phyloP scores from a whole-genome alignment of 73 alveolate species.

The Blepharisma stoltei region DNA sequence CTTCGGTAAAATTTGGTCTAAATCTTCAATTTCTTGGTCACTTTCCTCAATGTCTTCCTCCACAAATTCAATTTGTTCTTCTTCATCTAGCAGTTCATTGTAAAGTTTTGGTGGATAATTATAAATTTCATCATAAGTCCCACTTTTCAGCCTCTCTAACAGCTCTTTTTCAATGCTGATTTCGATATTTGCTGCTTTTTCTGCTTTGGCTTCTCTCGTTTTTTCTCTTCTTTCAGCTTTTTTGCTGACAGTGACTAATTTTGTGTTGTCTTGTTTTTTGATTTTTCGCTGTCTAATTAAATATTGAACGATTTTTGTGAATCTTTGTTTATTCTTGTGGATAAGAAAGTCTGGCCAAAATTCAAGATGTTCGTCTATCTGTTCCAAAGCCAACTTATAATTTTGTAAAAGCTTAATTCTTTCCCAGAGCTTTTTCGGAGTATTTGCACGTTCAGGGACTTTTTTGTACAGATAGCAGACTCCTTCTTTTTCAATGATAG shows the following conservation, averaged over 20 bases:
- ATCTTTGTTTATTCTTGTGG: constrained; percentile 98
- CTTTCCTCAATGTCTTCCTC: constrained; percentile 45
- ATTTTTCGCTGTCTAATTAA: constrained; percentile 91
- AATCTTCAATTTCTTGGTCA: constrained; percentile 44
- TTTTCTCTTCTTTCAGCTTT: constrained; percentile 98
- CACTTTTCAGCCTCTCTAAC: constrained; percentile 77
- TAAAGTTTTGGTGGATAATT: constrained; percentile 83
- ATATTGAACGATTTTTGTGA: constrained; percentile 97
- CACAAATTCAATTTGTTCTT: constrained; percentile 57
- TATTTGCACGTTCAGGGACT: constrained; percentile 96
- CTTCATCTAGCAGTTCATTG: constrained; percentile 67
- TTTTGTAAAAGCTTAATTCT: constrained; percentile 86
- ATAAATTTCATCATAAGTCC: constrained; percentile 88
- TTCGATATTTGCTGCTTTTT: constrained; percentile 87
- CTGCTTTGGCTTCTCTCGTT: constrained; percentile 92
- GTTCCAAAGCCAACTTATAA: constrained; percentile 86
- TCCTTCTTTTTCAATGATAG: constrained; percentile 95
- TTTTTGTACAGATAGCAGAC: constrained; percentile 93
- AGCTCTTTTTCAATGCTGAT: constrained; percentile 94
- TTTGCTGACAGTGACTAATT: constrained; percentile 91
- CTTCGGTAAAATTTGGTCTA: constrained; percentile 36
- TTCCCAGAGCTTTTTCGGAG: constrained; percentile 97
- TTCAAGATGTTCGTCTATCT: constrained; percentile 93
- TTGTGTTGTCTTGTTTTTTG: constrained; percentile 60
- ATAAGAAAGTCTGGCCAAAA: constrained; percentile 93